Evolutionary conservation across 306 rosid species (phyloP).

Genomic region (Citrullus colocynthis): DNA sequence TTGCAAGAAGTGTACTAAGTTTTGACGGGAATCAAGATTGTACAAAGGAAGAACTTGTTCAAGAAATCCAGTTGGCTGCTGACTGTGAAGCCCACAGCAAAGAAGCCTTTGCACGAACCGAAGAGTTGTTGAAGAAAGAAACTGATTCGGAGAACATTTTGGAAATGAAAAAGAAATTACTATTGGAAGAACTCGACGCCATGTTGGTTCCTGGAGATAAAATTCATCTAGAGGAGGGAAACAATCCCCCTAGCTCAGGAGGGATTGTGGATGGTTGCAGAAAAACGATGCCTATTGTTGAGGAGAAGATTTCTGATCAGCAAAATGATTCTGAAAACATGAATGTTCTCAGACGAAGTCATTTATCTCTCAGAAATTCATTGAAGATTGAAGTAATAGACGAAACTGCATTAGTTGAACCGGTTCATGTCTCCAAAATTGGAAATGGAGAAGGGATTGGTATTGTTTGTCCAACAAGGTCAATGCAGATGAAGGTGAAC

Average conservation of each 20-base stretch:
- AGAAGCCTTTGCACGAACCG: background rate
- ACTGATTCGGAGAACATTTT: conserved; percentile 12
- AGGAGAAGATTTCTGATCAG: conserved; percentile 1
- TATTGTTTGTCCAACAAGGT: background rate
- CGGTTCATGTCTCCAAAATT: conserved; percentile 5
- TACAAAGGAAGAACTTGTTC: background rate
- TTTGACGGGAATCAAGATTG: background rate
- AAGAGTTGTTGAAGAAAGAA: conserved; percentile 6
- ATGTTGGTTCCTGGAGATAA: conserved; percentile 25
- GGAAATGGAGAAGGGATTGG: conserved; percentile 12
- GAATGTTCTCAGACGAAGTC: background rate
- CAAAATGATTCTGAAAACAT: background rate
- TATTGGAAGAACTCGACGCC: conserved; percentile 46
- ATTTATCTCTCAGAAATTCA: conserved; percentile 11
- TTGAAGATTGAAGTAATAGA: conserved; percentile 58
- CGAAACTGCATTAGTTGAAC: conserved; percentile 65
- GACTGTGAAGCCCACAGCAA: background rate
- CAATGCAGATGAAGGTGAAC: conserved; percentile 12
- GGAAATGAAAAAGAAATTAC: conserved; percentile 38
- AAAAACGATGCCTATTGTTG: background rate
- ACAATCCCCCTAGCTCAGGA: background rate
- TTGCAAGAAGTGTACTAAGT: background rate
- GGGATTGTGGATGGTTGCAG: background rate
- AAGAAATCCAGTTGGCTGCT: background rate
- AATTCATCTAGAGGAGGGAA: background rate